phyloP scores from a whole-genome alignment of 345 rosid species.

The Citrus inodora region DNA sequence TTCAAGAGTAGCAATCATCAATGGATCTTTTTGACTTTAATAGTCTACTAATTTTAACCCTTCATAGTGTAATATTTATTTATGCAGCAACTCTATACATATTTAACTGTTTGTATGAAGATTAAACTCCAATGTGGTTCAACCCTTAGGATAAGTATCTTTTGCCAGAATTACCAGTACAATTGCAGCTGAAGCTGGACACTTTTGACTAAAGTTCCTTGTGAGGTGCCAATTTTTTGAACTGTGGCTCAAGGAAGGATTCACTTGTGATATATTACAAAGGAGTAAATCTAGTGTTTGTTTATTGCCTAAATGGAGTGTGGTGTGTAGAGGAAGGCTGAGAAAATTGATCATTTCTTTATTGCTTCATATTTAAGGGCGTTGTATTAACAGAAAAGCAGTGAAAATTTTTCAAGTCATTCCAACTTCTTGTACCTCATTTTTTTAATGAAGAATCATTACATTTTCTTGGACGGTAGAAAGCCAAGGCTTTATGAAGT shows the following conservation, averaged over 20 bases:
- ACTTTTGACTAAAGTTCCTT: background rate
- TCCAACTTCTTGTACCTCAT: background rate
- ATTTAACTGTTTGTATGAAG: background rate
- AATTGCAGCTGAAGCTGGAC: background rate
- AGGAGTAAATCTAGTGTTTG: background rate
- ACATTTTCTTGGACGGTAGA: background rate
- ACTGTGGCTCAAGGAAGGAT: background rate
- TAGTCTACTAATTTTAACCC: background rate
- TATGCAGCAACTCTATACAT: background rate
- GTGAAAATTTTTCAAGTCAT: background rate
- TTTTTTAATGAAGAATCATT: background rate
- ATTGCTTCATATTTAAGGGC: background rate
- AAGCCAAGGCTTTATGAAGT: background rate
- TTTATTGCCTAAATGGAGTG: background rate
- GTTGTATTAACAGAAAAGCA: background rate
- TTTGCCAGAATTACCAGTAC: background rate
- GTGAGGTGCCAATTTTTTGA: background rate
- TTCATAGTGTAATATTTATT: background rate
- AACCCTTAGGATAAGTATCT: background rate
- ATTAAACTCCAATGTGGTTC: background rate
- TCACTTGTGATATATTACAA: background rate
- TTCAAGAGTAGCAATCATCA: constrained; percentile 5
- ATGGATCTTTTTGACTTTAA: background rate
- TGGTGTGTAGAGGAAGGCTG: background rate
- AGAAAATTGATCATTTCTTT: background rate